phyloP scores from a whole-genome alignment of 257 asterid species.

The Fraxinus pennsylvanica region DNA sequence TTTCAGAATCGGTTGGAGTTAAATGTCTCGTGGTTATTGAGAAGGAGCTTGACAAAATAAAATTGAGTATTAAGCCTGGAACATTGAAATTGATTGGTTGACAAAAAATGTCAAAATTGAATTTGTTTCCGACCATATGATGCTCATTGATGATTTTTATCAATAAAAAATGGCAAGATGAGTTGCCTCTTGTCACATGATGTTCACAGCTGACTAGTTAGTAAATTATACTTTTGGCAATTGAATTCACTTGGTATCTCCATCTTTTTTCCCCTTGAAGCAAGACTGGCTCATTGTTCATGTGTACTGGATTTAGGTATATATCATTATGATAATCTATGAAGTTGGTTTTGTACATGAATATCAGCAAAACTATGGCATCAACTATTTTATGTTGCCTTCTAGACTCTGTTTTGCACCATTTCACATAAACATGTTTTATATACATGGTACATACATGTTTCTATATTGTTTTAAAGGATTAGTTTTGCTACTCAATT shows the following conservation, averaged over 20 bases:
- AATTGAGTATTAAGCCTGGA: slow-evolving; percentile 4
- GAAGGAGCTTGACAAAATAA: slow-evolving; percentile 9
- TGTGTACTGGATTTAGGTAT: not conserved
- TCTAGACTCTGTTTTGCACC: not conserved
- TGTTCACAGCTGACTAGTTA: not conserved
- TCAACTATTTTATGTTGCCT: not conserved
- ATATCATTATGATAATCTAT: not conserved
- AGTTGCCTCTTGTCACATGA: not conserved
- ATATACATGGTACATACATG: not conserved
- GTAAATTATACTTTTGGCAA: not conserved
- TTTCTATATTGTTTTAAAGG: not conserved
- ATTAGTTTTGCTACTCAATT: not conserved
- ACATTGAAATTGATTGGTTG: slow-evolving; percentile 16
- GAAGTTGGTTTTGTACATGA: not conserved
- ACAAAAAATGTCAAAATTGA: not conserved
- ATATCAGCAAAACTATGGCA: not conserved
- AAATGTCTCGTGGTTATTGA: slow-evolving; percentile 1
- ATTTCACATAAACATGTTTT: not conserved
- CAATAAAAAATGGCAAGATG: not conserved
- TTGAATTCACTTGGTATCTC: not conserved
- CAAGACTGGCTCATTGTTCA: not conserved
- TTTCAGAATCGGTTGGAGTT: not conserved
- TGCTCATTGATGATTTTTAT: not conserved
- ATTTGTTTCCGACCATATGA: not conserved
- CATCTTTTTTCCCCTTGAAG: not conserved